phyloP scores from a whole-genome alignment of 768 basidiomycete species.

The Leccinum subtestaceum region DNA sequence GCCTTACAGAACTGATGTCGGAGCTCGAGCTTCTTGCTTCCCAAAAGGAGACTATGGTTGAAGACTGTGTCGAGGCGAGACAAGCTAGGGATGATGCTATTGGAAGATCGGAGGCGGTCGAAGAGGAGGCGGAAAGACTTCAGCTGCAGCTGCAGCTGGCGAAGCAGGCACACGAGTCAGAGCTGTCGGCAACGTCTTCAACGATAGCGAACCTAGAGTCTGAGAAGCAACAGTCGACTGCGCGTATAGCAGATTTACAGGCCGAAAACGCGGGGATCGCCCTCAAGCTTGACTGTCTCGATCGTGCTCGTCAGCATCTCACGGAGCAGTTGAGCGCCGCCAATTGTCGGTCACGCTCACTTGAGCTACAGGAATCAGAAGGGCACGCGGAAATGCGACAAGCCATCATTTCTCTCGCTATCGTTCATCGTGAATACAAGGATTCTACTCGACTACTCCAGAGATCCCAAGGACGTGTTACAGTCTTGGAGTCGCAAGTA shows the following conservation, averaged over 20 bases:
- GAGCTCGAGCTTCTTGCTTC: constrained; percentile 65
- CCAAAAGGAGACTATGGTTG: constrained; percentile 78
- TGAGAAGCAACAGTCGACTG: constrained; percentile 26
- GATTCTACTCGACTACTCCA: constrained; percentile 13
- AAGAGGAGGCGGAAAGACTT: constrained; percentile 56
- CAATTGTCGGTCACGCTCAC: constrained; percentile 8
- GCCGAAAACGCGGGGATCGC: constrained; percentile 15
- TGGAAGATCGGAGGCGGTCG: constrained; percentile 52
- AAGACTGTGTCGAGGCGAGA: constrained; percentile 77
- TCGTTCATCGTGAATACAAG: constrained; percentile 19
- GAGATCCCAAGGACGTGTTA: neutral
- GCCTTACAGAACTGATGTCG: constrained; percentile 61
- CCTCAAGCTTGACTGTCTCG: constrained; percentile 15
- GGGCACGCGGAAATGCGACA: constrained; percentile 12
- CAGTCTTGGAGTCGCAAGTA: constrained; percentile 20
- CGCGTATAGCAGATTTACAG: constrained; percentile 17
- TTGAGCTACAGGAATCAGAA: constrained; percentile 3
- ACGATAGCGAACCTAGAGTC: constrained; percentile 38
- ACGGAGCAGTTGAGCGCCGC: constrained; percentile 7
- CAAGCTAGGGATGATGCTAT: constrained; percentile 68
- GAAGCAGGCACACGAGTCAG: constrained; percentile 30
- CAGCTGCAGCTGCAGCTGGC: constrained; percentile 26
- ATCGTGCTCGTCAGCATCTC: constrained; percentile 8
- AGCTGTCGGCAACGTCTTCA: constrained; percentile 38
- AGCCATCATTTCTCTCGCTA: constrained; percentile 24